Percentiles rank a stretch among this genome's conserved stretches.
phyloP scores from a whole-genome alignment of 1,284 basidiomycete species.

The Leccinum proliferum region DNA sequence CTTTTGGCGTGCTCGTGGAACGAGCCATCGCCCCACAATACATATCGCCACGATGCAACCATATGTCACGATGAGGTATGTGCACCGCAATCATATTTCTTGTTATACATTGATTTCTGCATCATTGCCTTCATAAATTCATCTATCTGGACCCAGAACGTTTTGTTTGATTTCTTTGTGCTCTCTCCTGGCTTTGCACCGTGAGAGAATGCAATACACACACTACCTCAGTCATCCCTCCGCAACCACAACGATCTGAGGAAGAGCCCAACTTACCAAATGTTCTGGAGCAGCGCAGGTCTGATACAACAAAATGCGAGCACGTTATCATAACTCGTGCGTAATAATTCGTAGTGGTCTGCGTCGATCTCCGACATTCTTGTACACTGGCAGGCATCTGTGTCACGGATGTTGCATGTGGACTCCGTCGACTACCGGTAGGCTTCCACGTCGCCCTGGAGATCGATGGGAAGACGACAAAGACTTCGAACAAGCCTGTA shows the following conservation, averaged over 20 bases:
- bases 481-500: not conserved
- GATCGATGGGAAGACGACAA: not conserved
- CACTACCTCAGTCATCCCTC: not conserved
- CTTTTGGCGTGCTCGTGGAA: conserved; percentile 58
- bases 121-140: not conserved
- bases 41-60: conserved; percentile 62
- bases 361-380: not conserved
- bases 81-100: too few relatives aligned
- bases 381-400: not conserved
- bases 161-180: not conserved
- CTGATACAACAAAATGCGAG: not conserved
- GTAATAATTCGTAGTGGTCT: not conserved
- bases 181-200: not conserved
- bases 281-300: not conserved
- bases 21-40: conserved; percentile 60
- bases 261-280: not conserved
- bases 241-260: not conserved
- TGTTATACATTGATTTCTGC: not conserved
- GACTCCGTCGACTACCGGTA: not conserved
- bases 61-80: too few relatives aligned
- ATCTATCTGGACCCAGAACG: not conserved
- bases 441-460: not conserved
- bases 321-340: not conserved
- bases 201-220: not conserved
- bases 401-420: not conserved